A percentile compares a stretch with the other conserved stretches of the same genome.
Conservation (phyloP, 345 rosid species). For the Eucalyptus caleyi region DNA sequence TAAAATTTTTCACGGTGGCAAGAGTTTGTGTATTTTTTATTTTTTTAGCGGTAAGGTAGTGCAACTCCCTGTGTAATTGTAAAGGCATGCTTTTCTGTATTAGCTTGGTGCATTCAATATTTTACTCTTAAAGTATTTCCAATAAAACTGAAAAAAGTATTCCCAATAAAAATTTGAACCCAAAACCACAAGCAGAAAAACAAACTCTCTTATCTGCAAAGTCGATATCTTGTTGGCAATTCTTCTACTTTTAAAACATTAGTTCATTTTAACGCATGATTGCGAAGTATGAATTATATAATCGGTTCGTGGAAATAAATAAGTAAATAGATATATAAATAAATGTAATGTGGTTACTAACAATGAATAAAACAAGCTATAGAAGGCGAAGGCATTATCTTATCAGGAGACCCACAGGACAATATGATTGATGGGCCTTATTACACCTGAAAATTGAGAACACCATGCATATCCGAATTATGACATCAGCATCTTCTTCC, state of each 20-base stretch:
- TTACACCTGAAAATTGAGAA: not conserved
- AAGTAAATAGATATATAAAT: not conserved
- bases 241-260: not conserved
- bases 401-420: not conserved
- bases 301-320: not conserved
- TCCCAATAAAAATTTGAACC: not conserved
- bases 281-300: not conserved
- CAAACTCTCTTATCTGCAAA: not conserved
- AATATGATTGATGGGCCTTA: not conserved
- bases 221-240: not conserved
- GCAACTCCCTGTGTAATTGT: not conserved
- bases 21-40: not conserved
- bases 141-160: not conserved
- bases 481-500: not conserved
- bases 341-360: not conserved
- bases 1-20: not conserved
- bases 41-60: not conserved
- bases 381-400: not conserved
- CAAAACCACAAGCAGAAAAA: not conserved
- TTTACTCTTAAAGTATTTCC: not conserved
- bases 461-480: not conserved
- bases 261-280: not conserved
- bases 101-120: not conserved
- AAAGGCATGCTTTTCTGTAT: not conserved
- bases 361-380: not conserved